Conservation (phyloP, 2,329 filamentous ascomycete genomes). For the Hortaea werneckii region DNA sequence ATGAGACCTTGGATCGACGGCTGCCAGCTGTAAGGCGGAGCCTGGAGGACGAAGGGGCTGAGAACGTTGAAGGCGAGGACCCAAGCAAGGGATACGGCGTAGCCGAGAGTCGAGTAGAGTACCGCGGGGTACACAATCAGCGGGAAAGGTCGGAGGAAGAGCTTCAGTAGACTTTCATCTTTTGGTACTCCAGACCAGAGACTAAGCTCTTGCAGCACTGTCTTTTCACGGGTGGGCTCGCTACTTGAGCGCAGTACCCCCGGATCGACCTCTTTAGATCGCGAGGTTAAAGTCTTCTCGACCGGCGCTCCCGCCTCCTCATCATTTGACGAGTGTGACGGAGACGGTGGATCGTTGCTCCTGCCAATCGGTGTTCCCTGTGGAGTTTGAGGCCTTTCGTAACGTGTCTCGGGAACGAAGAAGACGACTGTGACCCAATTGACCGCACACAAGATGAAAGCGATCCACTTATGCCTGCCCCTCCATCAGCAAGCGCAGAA, state of each 20-base stretch:
- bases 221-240: conserved; percentile 20
- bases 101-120: conserved; percentile 28
- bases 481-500: too few relatives aligned
- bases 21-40: conserved; percentile 29
- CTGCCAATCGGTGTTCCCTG: not conserved
- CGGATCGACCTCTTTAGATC: not conserved
- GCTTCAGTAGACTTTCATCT: conserved; percentile 23
- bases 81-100: conserved; percentile 28
- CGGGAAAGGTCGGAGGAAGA: conserved; percentile 29
- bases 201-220: conserved; percentile 25
- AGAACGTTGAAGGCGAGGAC: conserved; percentile 32
- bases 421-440: conserved; percentile 29
- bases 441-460: conserved; percentile 21
- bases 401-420: conserved; percentile 30
- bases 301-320: not conserved
- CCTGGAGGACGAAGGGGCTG: conserved; percentile 30
- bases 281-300: conserved; percentile 7
- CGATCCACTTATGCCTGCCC: conserved; percentile 30
- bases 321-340: conserved; percentile 1
- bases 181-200: conserved; percentile 25
- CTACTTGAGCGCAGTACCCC: not conserved
- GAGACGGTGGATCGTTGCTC: not conserved
- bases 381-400: conserved; percentile 13
- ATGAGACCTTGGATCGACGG: conserved; percentile 30
- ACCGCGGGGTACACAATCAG: conserved; percentile 29